Base-by-base conservation (phyloP, 129 eudicot genomes). In the Mikania micrantha region DNA sequence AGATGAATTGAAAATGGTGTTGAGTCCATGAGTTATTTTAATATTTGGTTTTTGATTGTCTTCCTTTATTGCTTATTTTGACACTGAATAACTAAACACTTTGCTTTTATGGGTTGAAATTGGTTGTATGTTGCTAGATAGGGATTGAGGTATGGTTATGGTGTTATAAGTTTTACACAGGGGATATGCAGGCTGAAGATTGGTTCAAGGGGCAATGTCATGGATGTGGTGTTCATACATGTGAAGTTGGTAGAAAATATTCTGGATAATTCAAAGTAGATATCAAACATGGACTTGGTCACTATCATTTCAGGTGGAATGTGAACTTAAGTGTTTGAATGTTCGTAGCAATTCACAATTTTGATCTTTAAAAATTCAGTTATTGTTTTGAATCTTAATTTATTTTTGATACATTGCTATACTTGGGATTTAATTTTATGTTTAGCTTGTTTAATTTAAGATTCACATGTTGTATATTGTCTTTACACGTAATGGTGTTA, bases 201-300 rank as follows among this genome's bases (percentile, higher is more conserved):
- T 90, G 97, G 97, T 85, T 81, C 54, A 83, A 85, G 45, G 97
- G 97, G 17, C 97, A 87, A 75, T 82, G 88, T 32, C 95, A 87
- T 66, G 97, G 97, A 0, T 63, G 78, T 79, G 95, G 97, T 1
- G 85, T 77, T 13, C 97, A 90, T 59, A 78, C 84, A 3, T 90
- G 97, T 61, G 84, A 82, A 25, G 97, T 87, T 79, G 97, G 95
- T 11, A 90, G 97, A 35, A 82, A 82, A 44, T 90, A 73, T 66
- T 32, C 81, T 31, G 97, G 97, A 0, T 90, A 90, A 34, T 90
- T 90, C 45, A 90, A 83, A 72, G 74, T 74, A 47, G 97, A 90
- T 0, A 79, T 90, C 17, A 90, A 90, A 35, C 97, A 90, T 70
- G 97, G 97, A 44, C 87, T 90, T 76, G 97, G 97, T 1, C 83